Percentiles rank a stretch among this genome's conserved stretches.
Conservation (phyloP, 2,329 filamentous ascomycete species). For the Lachnellula hyalina region DNA sequence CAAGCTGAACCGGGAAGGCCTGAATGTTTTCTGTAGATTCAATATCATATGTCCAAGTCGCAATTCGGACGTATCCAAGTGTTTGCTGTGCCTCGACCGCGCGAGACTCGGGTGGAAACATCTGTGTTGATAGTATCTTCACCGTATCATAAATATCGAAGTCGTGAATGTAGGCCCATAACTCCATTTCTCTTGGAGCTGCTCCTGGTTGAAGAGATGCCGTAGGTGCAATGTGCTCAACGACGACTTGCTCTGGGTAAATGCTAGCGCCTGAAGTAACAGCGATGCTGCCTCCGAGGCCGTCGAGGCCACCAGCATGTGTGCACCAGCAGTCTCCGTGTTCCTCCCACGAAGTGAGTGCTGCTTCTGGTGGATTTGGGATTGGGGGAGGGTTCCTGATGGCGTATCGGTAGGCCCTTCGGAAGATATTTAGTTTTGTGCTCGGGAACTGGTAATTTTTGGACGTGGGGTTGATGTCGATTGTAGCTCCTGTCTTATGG, state of each 20-base stretch:
- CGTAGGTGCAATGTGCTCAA: constrained; percentile 64
- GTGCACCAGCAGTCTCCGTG: constrained; percentile 87
- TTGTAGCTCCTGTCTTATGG: constrained; percentile 55
- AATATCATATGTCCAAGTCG: constrained; percentile 48
- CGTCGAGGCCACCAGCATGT: constrained; percentile 36
- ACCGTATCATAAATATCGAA: constrained; percentile 30
- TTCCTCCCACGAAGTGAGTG: constrained; percentile 67
- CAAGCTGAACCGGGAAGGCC: constrained; percentile 47
- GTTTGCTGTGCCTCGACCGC: constrained; percentile 20
- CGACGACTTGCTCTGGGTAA: constrained; percentile 61
- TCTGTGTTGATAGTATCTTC: constrained; percentile 29
- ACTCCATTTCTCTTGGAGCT: constrained; percentile 63
- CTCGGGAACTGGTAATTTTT: constrained; percentile 42
- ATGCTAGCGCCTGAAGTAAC: constrained; percentile 55
- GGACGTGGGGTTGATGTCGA: constrained; percentile 58
- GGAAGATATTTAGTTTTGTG: constrained; percentile 21
- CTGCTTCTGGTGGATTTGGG: constrained; percentile 42
- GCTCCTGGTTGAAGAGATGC: constrained; percentile 57
- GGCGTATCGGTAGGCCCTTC: constrained; percentile 23
- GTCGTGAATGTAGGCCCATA: constrained; percentile 59
- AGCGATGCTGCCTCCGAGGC: constrained; percentile 57
- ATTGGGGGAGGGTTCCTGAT: constrained; percentile 19
- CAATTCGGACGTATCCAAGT: constrained; percentile 50
- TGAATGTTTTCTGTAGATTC: constrained; percentile 39
- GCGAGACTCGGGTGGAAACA: constrained; percentile 34